phyloP scores from a whole-genome alignment of 2,329 filamentous ascomycete species.

The Nothopassalora personata region DNA sequence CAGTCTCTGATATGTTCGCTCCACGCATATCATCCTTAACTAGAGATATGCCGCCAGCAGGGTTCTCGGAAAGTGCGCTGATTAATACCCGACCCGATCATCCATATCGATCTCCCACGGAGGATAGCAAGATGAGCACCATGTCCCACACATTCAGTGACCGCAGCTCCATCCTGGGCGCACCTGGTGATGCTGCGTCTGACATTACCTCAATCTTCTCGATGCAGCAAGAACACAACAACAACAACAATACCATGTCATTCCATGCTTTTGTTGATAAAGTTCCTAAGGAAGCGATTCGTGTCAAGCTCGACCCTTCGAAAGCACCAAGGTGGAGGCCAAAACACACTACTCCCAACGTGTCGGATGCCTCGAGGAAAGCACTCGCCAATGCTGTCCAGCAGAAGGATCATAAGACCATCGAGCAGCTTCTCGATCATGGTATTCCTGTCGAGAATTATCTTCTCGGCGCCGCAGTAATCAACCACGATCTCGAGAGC shows the following conservation, averaged over 20 bases:
- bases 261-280: conserved; percentile 37
- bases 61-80: neutral
- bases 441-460: conserved; percentile 10
- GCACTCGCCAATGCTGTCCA: conserved; percentile 37
- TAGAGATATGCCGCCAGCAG: neutral
- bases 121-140: conserved; percentile 9
- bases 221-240: conserved; percentile 10
- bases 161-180: conserved; percentile 13
- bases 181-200: conserved; percentile 6
- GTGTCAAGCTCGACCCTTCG: conserved; percentile 40
- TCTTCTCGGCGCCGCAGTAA: conserved; percentile 23
- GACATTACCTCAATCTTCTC: conserved; percentile 23
- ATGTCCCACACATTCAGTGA: conserved; percentile 11
- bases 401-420: conserved; percentile 24
- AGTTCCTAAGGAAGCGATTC: conserved; percentile 42
- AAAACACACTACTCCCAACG: conserved; percentile 19
- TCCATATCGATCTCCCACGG: neutral
- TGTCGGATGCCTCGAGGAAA: conserved; percentile 32
- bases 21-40: neutral
- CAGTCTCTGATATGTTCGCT: neutral
- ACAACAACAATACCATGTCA: conserved; percentile 22
- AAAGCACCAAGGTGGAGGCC: conserved; percentile 21
- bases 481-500: conserved; percentile 25
- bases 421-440: conserved; percentile 28
- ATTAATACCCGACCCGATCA: neutral